phyloP scores from a whole-genome alignment of 1,139 yeast species.

The Suhomyces kunorum region DNA sequence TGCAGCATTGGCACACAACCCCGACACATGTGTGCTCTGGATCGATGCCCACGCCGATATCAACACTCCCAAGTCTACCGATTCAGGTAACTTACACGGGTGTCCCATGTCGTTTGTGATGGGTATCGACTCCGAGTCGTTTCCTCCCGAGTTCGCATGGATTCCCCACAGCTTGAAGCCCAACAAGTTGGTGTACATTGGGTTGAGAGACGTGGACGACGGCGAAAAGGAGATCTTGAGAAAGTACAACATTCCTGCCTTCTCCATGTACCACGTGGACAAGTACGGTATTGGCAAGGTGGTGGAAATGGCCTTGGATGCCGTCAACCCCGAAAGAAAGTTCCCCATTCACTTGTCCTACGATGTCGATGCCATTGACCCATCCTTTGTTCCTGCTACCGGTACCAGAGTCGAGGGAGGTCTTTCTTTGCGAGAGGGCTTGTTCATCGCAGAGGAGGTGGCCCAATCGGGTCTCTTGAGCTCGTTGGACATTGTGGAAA shows the following conservation, averaged over 20 bases:
- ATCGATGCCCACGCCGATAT: slow-evolving; percentile 98
- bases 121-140: slow-evolving; percentile 66
- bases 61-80: slow-evolving; percentile 85
- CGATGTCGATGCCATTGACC: slow-evolving; percentile 97
- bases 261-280: slow-evolving; percentile 94
- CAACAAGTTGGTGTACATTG: slow-evolving; percentile 83
- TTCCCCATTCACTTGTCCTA: slow-evolving; percentile 86
- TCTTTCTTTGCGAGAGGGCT: slow-evolving; percentile 88
- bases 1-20: slow-evolving; percentile 76
- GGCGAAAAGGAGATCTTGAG: slow-evolving; percentile 77
- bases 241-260: slow-evolving; percentile 77
- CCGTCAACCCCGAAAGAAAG: slow-evolving; percentile 71
- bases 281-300: slow-evolving; percentile 91
- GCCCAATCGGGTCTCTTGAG: slow-evolving; percentile 86
- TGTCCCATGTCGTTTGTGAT: slow-evolving; percentile 91
- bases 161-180: slow-evolving; percentile 70
- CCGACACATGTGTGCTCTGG: slow-evolving; percentile 92
- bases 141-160: slow-evolving; percentile 78
- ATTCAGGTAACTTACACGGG: slow-evolving; percentile 92
- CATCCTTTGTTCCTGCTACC: slow-evolving; percentile 91
- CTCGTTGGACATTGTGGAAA: slow-evolving; percentile 90
- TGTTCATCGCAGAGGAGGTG: slow-evolving; percentile 86
- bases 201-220: slow-evolving; percentile 88
- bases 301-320: slow-evolving; percentile 85
- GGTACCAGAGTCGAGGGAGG: slow-evolving; percentile 99